A percentile compares a stretch with the other conserved stretches of the same genome.
Conservation (phyloP, 192 early-diverging fungal species). For the Nowakowskiella sp. region DNA sequence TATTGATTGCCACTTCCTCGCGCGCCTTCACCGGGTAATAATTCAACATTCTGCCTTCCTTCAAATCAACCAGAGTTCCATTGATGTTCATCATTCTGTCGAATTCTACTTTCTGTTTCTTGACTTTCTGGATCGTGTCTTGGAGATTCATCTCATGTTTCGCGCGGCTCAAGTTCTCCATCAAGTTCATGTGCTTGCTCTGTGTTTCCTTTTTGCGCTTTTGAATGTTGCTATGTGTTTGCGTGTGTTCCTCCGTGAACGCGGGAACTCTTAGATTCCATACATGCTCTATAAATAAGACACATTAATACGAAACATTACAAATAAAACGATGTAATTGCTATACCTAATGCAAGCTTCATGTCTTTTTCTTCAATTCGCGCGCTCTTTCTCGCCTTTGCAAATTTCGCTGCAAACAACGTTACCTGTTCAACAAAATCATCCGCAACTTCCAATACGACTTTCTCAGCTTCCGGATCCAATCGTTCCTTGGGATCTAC, state of each 20-base stretch:
- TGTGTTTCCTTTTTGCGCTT: neutral
- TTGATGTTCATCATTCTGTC: neutral
- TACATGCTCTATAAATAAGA: neutral
- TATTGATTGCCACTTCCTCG: neutral
- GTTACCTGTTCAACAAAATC: constrained; percentile 1
- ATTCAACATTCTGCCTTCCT: neutral
- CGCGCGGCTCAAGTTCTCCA: neutral
- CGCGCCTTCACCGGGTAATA: neutral
- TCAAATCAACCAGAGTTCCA: neutral
- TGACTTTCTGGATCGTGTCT: neutral
- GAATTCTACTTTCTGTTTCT: neutral
- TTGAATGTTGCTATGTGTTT: neutral
- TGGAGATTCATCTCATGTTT: neutral
- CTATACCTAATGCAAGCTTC: neutral
- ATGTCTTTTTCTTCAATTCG: neutral
- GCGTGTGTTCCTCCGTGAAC: neutral
- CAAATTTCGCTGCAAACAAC: neutral
- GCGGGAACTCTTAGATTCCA: neutral
- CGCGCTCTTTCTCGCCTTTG: neutral
- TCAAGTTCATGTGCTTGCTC: neutral
- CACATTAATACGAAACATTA: neutral
- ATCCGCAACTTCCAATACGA: neutral
- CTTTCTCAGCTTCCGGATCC: neutral
- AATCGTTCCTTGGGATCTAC: neutral
- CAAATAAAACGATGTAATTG: neutral